These are phyloP conservation scores for Penicillium paxilli DNA, from an alignment of 495 filamentous ascomycete species.

Conservation along the genomic window DNA sequence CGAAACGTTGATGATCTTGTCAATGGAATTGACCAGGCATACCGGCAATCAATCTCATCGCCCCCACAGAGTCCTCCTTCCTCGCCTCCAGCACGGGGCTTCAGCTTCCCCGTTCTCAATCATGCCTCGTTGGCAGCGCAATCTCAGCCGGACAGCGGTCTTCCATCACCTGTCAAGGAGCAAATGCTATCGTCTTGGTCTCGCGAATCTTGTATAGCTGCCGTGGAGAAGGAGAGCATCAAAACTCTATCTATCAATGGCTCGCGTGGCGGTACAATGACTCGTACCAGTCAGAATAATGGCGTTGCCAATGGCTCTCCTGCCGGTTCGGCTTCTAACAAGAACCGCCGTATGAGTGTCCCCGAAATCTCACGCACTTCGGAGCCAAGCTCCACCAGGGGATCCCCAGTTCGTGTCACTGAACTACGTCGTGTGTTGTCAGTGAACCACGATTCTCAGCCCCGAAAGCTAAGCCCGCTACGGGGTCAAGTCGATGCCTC, in stretches of 20 bases:
- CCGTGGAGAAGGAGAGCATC: slow-evolving; percentile 65
- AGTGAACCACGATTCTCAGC: slow-evolving; percentile 38
- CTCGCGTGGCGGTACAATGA: slow-evolving; percentile 63
- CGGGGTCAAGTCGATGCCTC: slow-evolving; percentile 37
- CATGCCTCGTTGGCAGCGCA: slow-evolving; percentile 21
- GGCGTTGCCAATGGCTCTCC: slow-evolving; percentile 42
- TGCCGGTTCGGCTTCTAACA: slow-evolving; percentile 27
- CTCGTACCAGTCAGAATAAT: slow-evolving; percentile 58
- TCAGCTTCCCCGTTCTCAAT: slow-evolving; percentile 60
- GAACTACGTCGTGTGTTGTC: slow-evolving; percentile 78
- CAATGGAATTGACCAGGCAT: slow-evolving; percentile 67
- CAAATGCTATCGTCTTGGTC: slow-evolving; percentile 78
- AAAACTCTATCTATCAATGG: slow-evolving; percentile 70
- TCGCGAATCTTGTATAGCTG: slow-evolving; percentile 66
- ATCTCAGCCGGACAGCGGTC: slow-evolving; percentile 38
- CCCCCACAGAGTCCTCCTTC: slow-evolving; percentile 67
- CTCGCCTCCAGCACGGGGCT: slow-evolving; percentile 70
- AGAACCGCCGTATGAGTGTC: slow-evolving; percentile 38
- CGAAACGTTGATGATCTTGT: slow-evolving; percentile 58
- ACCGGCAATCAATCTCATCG: slow-evolving; percentile 55
- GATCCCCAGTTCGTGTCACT: slow-evolving; percentile 78
- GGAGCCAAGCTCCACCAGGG: slow-evolving; percentile 57
- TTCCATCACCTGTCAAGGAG: slow-evolving; percentile 53
- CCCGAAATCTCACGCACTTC: slow-evolving; percentile 52
- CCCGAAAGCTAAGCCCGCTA: slow-evolving; percentile 41